These are phyloP conservation scores for Epichloe typhina DNA, from an alignment of 2,329 filamentous ascomycete genomes.

Conservation along the genomic window DNA sequence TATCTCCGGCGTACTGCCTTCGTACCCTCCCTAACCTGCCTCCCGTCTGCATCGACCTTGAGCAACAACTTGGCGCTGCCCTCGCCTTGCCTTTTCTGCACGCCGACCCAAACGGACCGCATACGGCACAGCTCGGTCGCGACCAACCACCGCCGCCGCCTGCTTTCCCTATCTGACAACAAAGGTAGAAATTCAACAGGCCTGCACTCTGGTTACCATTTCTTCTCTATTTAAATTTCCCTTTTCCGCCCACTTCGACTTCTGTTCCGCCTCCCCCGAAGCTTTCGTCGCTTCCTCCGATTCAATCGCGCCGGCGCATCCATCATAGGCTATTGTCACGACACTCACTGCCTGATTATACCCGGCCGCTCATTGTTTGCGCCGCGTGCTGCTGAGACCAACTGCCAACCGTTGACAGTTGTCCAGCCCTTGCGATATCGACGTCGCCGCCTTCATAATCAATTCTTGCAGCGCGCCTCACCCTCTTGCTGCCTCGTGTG, in stretches of 20 bases:
- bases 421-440: not conserved
- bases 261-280: not conserved
- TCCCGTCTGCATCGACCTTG: not conserved
- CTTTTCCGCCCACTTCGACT: not conserved
- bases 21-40: not conserved
- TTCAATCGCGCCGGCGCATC: conserved; percentile 4
- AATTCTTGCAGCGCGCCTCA: not conserved
- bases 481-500: not conserved
- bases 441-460: not conserved
- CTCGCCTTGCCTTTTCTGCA: not conserved
- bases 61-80: not conserved
- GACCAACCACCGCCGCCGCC: conserved; percentile 6
- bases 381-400: not conserved
- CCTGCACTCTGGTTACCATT: not conserved
- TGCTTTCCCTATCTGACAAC: not conserved
- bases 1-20: not conserved
- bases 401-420: conserved; percentile 4
- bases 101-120: conserved; percentile 1
- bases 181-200: not conserved
- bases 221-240: not conserved
- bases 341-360: not conserved
- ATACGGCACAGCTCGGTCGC: conserved; percentile 6
- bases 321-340: not conserved
- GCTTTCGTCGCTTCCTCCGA: not conserved
- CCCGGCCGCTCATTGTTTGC: conserved; percentile 1